phyloP scores from a whole-genome alignment of 1,284 basidiomycete species.

The Rhodotorula sp. region DNA sequence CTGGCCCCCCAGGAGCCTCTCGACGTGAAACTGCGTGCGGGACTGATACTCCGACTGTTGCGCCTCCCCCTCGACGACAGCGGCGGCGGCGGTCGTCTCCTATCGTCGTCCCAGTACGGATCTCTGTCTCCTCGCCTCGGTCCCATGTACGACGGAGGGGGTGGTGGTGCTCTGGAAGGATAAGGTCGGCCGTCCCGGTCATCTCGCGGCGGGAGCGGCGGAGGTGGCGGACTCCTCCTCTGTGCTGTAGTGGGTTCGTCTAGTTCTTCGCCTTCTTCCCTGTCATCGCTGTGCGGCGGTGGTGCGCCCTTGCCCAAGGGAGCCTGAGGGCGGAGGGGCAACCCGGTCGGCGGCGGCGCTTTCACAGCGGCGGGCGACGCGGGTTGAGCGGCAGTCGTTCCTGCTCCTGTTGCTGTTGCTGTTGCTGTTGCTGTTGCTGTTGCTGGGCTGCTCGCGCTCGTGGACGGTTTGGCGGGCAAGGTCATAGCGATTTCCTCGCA shows the following conservation, averaged over 20 bases:
- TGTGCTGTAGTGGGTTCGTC: not conserved
- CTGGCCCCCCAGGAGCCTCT: conserved; percentile 13
- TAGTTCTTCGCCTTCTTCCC: conserved; percentile 21
- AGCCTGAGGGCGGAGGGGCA: not conserved
- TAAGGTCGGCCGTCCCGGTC: not conserved
- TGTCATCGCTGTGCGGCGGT: not conserved
- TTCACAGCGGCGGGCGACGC: too few species aligned
- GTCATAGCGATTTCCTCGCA: too few species aligned
- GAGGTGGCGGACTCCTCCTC: not conserved
- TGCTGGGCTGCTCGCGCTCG: too few species aligned
- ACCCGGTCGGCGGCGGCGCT: not conserved
- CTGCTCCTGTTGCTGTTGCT: too few species aligned
- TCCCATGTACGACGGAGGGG: not conserved
- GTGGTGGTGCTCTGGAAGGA: not conserved
- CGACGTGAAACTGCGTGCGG: not conserved
- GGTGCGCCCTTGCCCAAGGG: not conserved
- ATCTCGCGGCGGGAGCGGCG: conserved; percentile 7
- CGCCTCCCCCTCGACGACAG: not conserved
- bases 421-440: too few species aligned
- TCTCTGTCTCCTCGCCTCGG: conserved; percentile 2
- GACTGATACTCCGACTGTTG: conserved; percentile 5
- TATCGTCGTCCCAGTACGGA: conserved; percentile 9
- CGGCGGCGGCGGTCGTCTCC: not conserved
- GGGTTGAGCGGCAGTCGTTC: too few species aligned
- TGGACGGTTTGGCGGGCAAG: too few species aligned